Evolutionary conservation across 306 rosid species (phyloP).

Genomic region (Cicer cuneatum): DNA sequence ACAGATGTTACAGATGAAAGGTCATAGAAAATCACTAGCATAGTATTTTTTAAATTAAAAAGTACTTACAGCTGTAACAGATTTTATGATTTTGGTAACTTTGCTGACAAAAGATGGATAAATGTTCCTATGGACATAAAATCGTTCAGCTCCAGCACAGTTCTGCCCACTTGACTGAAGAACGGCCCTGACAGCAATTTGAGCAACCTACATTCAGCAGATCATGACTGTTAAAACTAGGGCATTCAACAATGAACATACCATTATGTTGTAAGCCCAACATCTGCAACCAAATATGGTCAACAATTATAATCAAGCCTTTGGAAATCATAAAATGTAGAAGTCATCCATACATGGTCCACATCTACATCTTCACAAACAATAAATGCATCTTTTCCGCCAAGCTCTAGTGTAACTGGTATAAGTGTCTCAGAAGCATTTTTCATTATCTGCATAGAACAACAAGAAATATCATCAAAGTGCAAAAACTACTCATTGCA

Average conservation of each 20-base stretch:
- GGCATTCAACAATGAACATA: slow-evolving; percentile 34
- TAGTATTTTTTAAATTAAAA: not conserved
- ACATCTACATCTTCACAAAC: slow-evolving; percentile 93
- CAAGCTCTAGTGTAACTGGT: slow-evolving; percentile 97
- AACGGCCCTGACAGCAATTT: slow-evolving; percentile 88
- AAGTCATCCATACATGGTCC: slow-evolving; percentile 71
- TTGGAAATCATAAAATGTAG: slow-evolving; percentile 35
- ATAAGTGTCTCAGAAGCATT: slow-evolving; percentile 83
- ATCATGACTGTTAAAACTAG: slow-evolving; percentile 43
- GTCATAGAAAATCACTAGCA: slow-evolving; percentile 3
- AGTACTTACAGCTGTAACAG: slow-evolving; percentile 83
- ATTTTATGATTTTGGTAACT: slow-evolving; percentile 78
- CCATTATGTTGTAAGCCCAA: slow-evolving; percentile 21
- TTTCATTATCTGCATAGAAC: slow-evolving; percentile 84
- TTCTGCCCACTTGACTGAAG: slow-evolving; percentile 98
- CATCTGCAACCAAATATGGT: slow-evolving; percentile 33
- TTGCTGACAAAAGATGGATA: slow-evolving; percentile 76
- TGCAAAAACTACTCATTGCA: slow-evolving; percentile 25
- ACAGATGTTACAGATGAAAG: slow-evolving; percentile 22
- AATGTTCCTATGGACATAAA: slow-evolving; percentile 81
- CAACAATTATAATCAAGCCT: slow-evolving; percentile 35
- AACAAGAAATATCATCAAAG: slow-evolving; percentile 35
- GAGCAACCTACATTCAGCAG: slow-evolving; percentile 72
- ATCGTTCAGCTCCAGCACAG: slow-evolving; percentile 97
- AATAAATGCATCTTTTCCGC: slow-evolving; percentile 98